Base-by-base conservation (phyloP, 2,329 filamentous ascomycete genomes). In the Aspergillus pseudoterreus region DNA sequence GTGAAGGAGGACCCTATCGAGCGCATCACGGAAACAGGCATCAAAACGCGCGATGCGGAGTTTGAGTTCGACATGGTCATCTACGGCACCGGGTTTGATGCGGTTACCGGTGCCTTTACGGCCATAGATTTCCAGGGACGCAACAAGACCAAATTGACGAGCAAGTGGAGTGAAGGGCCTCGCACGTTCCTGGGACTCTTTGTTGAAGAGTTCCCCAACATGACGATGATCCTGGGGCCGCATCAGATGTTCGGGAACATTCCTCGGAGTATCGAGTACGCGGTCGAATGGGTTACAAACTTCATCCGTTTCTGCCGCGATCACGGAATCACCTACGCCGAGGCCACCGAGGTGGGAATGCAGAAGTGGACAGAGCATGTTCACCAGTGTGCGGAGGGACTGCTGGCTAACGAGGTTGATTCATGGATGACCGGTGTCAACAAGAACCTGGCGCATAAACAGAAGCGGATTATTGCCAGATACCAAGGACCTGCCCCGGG, bases 371-470 rank as follows among this genome's bases (percentile, higher is more conserved):
- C 74, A 0, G 62, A 76, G 36, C 78, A 80, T 65, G 78, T 81
- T 2, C 62, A 72, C 21, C 68, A 76, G 3, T 77, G 75, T 47
- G 71, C 72, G 0, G 62, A 73, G 33, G 78, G 78, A 0, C 52
- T 75, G 9, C 56, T 81, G 22, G 67, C 71, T 0, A 76, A 75
- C 52, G 71, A 79, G 54, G 74, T 79, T 0, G 78, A 81, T 53
- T 75, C 71, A 1, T 82, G 78, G 79, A 80, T 81, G 77, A 81
- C 78, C 2, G 79, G 78, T 0, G 75, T 81, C 1, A 81, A 81
- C 55, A 78, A 70, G 55, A 80, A 81, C 51, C 58, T 80, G 36
- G 64, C 67, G 14, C 65, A 71, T 35, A 79, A 79, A 65, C 68
- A 74, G 57, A 72, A 71, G 53, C 66, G 77, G 43, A 74, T 66